Base-by-base conservation (phyloP, 2,329 filamentous ascomycete species). In the Phialemonium atrogriseum region DNA sequence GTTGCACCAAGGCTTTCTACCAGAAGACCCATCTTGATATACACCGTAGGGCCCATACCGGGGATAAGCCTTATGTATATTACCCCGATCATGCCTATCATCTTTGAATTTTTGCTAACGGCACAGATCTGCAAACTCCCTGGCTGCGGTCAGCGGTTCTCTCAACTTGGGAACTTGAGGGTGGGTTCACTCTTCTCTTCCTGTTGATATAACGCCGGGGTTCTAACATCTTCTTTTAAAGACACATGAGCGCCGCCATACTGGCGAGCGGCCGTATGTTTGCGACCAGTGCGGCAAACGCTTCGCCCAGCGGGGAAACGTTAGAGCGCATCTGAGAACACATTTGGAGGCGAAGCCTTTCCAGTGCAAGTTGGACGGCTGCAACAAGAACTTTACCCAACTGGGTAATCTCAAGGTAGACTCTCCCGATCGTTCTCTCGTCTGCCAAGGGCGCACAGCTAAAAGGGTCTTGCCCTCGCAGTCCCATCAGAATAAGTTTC, bases 21-120 rank as follows among this genome's bases (percentile, higher is more conserved):
- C 89, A 96, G 52, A 94, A 89, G 60, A 94, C 88, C 2, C 89
- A 96, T 47, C 70, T 95, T 9, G 83, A 91, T 39, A 95, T 93
- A 29, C 91, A 98, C 55, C 78, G 75, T 27, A 73, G 88, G 42
- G 80, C 83, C 5, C 91, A 98, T 56, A 94, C 85, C 3, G 91
- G 91, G 11, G 77, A 83, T 33, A 91, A 87, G 54, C 89, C 89
- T 38, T 95, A 89, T 54, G 82, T 94, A 64, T 67, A 84, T 65
- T 26, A n/a, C n/a, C 3, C 27, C 8, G 10, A 20, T 2, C 15
- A 10, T 17, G 19, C 14, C 25, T 32, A 21, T 23, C 37, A 21
- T 19, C 21, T 8, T 23, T 21, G 5, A 17, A 11, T 23, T 4
- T 17, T 14, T 19, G 34, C 50, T 58, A 36, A 54, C 44, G 32